Base-by-base conservation (phyloP, 2,329 filamentous ascomycete species). In the Beauveria australis region DNA sequence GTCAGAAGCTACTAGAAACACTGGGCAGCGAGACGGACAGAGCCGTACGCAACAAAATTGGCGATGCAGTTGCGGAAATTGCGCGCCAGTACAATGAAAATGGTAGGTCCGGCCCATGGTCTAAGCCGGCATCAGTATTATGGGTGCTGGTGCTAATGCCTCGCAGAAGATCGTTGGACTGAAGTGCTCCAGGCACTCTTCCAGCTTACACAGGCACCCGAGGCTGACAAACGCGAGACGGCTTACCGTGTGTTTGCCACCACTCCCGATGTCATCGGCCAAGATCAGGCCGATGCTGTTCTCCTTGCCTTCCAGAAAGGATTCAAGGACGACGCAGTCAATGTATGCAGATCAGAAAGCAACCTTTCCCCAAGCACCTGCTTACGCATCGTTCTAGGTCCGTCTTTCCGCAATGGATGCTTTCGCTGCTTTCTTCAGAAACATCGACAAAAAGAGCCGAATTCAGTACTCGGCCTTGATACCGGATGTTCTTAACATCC, bases 231-330 rank as follows among this genome's bases (percentile, higher is more conserved):
- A 77, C 88, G 94, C 64, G 94, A 97, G 77, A 91, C 89, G 53
- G 91, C 94, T 19, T 99, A 94, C 78, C 86, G 94, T 64, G 94
- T 99, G 69, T 97, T 99, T 73, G 89, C 92, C 49, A 93, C 92
- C 1, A 97, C 93, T 1, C 94, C 94, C 5, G 89, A 89, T 37
- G 93, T 99, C 68, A 97, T 99, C 68, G 92, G 97, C 76, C 93
- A 89, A 75, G 91, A 97, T 72, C 93, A 97, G 69, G 91, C 97
- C 73, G 89, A 92, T 64, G 86, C 89, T n/a, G 92, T 99, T 40
- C 79, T 93, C 47, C 83, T 85, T 64, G 92, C 94, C 16, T 99
- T 99, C 73, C 86, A 89, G 62, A 90, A 89, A 68, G 94, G 93
- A 2, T 97, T 99, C 76, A 91, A 90, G 70, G 94, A 99, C 75